Base-by-base conservation (phyloP, 441 rosid species). In the Macaranga tanarius region DNA sequence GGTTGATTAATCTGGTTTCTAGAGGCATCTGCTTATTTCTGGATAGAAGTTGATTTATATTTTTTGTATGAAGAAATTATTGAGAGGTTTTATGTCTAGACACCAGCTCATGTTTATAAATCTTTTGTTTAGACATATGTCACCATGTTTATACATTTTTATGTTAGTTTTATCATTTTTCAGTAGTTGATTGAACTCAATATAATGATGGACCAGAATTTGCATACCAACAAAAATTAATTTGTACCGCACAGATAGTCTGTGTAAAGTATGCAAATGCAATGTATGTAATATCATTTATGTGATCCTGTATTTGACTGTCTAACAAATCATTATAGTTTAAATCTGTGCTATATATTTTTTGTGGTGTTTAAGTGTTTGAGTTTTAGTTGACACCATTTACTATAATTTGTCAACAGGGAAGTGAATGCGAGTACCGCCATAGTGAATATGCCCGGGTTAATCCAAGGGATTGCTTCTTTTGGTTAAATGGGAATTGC, bases 391-490 rank as follows among this genome's bases (percentile, higher is more conserved):
- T 68, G 23, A 71, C 47, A 54, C 57, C 77, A 40, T 42, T 68
- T 10, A 17, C 44, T 56, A 12, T 66, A 23, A 28, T 62, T 45
- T 34, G 23, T 73, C 62, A 15, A 69, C 85, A 95, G 99, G 99
- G 98, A 78, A 81, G 77, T 59, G 99, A 95, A 69, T 92, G 99
- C 56, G 99, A 95, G 86, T 95, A 95, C 82, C 98, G 99, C 16
- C 98, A 95, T 69, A 95, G 99, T 74, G 99, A 95, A 78, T 89
- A 85, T 82, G 99, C 98, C 42, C 87, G 99, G 75, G 77, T 92
- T 16, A 95, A 95, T 62, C 99, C 99, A 26, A 87, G 98, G 79
- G 98, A 92, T 84, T 95, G 99, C 81, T 95, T 84, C 80, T 95
- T 65, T 70, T 95, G 99, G 99, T 77, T 95, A 92, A 90, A 84